phyloP scores from a whole-genome alignment of 768 basidiomycete species.

The Leccinum olivaceopallidum region DNA sequence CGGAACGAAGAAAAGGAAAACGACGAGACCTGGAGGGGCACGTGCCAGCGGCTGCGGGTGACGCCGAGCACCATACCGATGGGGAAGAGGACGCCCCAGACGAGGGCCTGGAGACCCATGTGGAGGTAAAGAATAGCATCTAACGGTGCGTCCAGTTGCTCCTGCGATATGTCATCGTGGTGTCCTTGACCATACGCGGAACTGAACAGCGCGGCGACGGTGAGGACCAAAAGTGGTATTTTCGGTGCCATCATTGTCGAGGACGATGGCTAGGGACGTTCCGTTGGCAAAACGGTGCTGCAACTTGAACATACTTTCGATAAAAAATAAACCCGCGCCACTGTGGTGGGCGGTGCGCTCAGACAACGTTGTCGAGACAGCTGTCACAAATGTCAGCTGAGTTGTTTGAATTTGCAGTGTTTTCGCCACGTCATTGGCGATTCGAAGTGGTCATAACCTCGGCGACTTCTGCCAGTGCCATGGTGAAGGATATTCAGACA shows the following conservation, averaged over 20 bases:
- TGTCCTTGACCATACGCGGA: slow-evolving; percentile 52
- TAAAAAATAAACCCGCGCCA: too few species aligned
- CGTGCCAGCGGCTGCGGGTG: slow-evolving; percentile 82
- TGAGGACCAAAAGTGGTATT: slow-evolving; percentile 6
- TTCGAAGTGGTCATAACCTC: too few species aligned
- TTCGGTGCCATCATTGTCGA: slow-evolving; percentile 1
- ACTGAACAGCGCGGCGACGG: slow-evolving; percentile 7
- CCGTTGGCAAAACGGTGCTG: not conserved
- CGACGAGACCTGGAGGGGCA: slow-evolving; percentile 67
- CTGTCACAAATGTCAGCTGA: too few species aligned
- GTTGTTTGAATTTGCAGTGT: too few species aligned
- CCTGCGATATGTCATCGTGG: slow-evolving; percentile 61
- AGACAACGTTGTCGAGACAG: too few species aligned
- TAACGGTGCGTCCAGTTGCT: slow-evolving; percentile 61
- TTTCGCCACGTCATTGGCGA: too few species aligned
- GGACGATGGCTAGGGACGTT: not conserved
- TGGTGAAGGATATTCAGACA: not conserved
- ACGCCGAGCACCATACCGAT: slow-evolving; percentile 78
- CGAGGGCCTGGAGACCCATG: slow-evolving; percentile 70
- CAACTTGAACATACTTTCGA: too few species aligned
- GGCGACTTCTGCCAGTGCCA: too few species aligned
- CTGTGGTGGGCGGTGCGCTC: too few species aligned
- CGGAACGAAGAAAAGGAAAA: not conserved
- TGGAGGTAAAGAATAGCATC: slow-evolving; percentile 84
- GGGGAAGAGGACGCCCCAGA: slow-evolving; percentile 90